Conservation (phyloP, 305 asterid genomes). For the Solanum hybrid region DNA sequence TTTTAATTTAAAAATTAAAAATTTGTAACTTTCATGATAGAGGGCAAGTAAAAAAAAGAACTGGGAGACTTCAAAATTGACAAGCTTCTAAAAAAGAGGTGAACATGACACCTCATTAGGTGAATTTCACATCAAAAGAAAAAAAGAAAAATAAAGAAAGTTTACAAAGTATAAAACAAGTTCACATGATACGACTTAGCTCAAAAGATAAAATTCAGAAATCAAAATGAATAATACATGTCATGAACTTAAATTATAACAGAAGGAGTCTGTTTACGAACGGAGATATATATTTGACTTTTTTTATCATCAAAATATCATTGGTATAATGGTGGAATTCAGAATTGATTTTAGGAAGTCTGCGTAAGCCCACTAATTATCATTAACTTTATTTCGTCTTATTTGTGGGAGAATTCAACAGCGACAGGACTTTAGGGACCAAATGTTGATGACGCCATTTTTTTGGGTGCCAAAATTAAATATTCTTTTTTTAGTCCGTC, state of each 20-base stretch:
- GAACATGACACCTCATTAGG: neutral
- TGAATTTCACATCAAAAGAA: neutral
- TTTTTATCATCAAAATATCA: neutral
- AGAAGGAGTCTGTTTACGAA: neutral
- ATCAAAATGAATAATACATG: no score
- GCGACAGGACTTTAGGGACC: neutral
- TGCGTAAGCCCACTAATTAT: neutral
- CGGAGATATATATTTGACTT: neutral
- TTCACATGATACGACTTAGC: neutral
- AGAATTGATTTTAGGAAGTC: neutral
- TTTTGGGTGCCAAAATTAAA: neutral
- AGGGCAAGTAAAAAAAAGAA: neutral
- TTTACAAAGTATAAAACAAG: neutral
- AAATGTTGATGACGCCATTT: neutral
- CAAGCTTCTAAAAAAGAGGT: neutral
- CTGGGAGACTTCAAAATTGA: neutral
- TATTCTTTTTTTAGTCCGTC: neutral
- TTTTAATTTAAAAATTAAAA: neutral
- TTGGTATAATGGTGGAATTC: neutral
- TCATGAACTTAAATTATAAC: neutral
- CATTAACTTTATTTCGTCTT: neutral
- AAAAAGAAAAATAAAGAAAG: neutral
- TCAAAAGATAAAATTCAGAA: neutral
- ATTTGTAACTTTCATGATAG: neutral
- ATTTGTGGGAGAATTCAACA: neutral